Conservation (phyloP, 139 green algal genomes). For the Yamagishiella unicocca region DNA sequence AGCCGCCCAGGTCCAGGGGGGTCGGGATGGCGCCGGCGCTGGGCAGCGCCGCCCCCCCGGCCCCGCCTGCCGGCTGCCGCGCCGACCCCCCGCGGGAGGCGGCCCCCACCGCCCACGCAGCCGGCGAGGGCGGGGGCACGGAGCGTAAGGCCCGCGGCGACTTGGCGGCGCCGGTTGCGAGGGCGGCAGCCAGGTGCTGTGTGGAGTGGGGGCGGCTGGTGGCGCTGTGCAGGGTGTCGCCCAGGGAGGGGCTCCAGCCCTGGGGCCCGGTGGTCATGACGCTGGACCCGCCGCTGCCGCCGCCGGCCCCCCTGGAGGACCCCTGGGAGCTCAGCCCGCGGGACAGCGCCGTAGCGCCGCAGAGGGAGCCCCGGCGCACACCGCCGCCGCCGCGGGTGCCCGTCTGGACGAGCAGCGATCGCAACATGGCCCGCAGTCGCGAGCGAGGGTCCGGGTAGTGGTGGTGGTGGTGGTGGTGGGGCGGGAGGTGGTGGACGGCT, state of each 20-base stretch:
- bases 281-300: no score
- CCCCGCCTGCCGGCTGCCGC: no score
- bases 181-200: not conserved
- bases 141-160: not conserved
- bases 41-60: no score
- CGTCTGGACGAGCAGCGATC: not conserved
- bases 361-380: no score
- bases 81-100: no score
- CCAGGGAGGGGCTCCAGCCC: not conserved
- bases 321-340: no score
- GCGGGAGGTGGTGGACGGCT: no score
- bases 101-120: not conserved
- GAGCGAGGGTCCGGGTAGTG: conserved; percentile 2
- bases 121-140: not conserved
- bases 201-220: not conserved
- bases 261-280: no score
- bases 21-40: no score
- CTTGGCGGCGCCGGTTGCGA: not conserved
- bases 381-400: not conserved
- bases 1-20: no score
- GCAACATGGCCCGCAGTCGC: not conserved
- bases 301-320: no score
- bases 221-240: not conserved
- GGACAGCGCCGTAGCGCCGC: no score
- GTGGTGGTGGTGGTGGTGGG: not conserved